Base-by-base conservation (phyloP, 1,139 yeast species). In the Dujonia santamariae region DNA sequence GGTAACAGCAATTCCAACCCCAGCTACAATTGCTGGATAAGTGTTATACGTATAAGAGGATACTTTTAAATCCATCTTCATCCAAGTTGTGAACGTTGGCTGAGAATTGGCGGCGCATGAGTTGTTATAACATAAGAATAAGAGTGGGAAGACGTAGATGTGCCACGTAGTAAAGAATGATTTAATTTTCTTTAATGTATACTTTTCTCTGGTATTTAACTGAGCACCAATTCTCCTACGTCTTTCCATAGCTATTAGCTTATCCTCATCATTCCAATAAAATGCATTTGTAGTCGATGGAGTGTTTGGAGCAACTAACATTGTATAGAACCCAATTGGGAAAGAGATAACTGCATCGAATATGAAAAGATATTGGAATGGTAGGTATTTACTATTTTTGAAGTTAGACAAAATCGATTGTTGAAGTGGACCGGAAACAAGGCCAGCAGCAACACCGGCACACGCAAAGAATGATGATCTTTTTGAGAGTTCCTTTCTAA, bases 1-100 rank as follows among this genome's bases (percentile, higher is more conserved):
- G 0, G 76, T 54, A 26, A 66, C 36, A 1, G 55, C 71, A 26
- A 75, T 73, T 9, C 73, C 71, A 17, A 59, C 53, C 17, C 72
- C 80, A 28, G 61, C 51, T n/a, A 69, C 46, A 7, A 67, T 59
- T 0, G 80, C 63, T 4, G 80, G 80, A 38, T 63, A 72, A 5
- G 64, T 63, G 45, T 75, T 75, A 48, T 74, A 75, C 21, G 55
- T 46, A 9, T 51, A 50, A 0, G 75, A 57, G 0, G 70, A 53
- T 34, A 69, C 53, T 16, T 61, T 51, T 34, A 72, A 50, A 13
- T 53, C 56, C 8, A 47, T 36, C 47, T 74, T 75, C 66, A 76
- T 71, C 79, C 79, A 76, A 5, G 69, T 56, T 36, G 72, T 70
- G 48, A 75, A 73, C 0, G 79, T 63, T 1, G 78, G 78, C 43